phyloP scores from a whole-genome alignment of 2,329 filamentous ascomycete species.

The Botryotinia calthae region DNA sequence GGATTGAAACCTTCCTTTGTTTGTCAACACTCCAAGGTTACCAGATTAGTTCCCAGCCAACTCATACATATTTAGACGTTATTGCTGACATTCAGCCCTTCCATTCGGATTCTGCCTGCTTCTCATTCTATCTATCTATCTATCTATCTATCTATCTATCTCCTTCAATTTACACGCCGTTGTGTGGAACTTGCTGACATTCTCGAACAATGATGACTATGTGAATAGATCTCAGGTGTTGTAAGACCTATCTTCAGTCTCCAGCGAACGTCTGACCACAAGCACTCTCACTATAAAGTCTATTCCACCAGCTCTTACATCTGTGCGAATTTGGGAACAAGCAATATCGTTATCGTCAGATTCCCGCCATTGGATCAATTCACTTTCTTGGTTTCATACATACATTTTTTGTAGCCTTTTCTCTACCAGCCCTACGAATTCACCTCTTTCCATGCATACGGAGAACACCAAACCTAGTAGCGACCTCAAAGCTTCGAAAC shows the following conservation, averaged over 20 bases:
- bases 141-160: constrained; percentile 4
- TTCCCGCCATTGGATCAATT: neutral
- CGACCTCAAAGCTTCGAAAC: neutral
- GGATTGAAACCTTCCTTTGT: neutral
- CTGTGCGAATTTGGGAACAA: constrained; percentile 7
- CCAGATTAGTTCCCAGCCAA: constrained; percentile 8
- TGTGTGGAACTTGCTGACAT: constrained; percentile 23
- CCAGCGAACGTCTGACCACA: constrained; percentile 8
- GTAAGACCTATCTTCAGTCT: constrained; percentile 26
- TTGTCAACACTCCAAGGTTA: neutral
- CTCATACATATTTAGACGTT: constrained; percentile 4
- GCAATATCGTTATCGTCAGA: neutral
- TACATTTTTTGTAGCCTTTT: neutral
- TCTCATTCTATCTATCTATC: neutral
- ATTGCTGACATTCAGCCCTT: constrained; percentile 18
- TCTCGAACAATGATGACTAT: constrained; percentile 19
- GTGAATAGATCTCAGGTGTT: constrained; percentile 17
- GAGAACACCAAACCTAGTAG: neutral
- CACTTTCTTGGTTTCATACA: constrained; percentile 10
- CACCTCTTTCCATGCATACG: constrained; percentile 1
- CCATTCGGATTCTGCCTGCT: neutral
- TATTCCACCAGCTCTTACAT: neutral
- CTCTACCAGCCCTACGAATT: constrained; percentile 14
- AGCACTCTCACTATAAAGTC: neutral
- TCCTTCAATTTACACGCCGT: neutral